These are phyloP conservation scores for Mucor saturninus DNA, from an alignment of 371 early-diverging fungal species.

Conservation along the genomic window DNA sequence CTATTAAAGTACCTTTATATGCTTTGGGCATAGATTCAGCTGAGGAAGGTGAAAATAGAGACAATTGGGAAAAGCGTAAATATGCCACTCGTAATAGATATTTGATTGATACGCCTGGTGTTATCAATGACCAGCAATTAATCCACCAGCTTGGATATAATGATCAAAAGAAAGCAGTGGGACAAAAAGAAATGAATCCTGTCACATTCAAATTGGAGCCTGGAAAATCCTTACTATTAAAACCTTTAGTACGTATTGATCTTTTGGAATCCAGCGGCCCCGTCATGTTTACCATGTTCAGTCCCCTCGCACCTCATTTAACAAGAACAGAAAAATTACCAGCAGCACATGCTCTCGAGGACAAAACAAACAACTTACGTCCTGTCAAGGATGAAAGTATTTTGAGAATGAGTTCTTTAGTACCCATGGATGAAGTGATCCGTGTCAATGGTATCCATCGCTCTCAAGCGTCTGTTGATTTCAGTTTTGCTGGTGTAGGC, in stretches of 20 bases:
- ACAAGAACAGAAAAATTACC: conserved; percentile 59
- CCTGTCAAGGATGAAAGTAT: conserved; percentile 22
- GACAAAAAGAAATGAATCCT: conserved; percentile 52
- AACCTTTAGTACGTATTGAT: conserved; percentile 72
- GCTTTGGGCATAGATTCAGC: conserved; percentile 40
- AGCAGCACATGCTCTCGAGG: conserved; percentile 16
- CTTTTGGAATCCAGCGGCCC: conserved; percentile 48
- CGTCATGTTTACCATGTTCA: conserved; percentile 63
- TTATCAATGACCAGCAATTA: conserved; percentile 63
- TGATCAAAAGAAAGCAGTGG: conserved; percentile 57
- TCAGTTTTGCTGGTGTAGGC: conserved; percentile 71
- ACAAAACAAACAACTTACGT: conserved; percentile 9
- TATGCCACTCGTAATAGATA: conserved; percentile 55
- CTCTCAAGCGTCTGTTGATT: conserved; percentile 58
- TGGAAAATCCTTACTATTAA: conserved; percentile 61
- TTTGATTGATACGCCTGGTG: conserved; percentile 71
- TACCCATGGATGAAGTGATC: conserved; percentile 36
- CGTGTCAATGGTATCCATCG: conserved; percentile 51
- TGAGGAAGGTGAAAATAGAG: conserved; percentile 1
- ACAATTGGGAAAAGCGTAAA: conserved; percentile 23
- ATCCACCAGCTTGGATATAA: conserved; percentile 49
- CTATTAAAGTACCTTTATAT: conserved; percentile 63
- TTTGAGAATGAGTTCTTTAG: conserved; percentile 15
- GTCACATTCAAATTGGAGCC: conserved; percentile 59
- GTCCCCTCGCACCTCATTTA: conserved; percentile 60